Conservation (phyloP, 2,329 filamentous ascomycete species). For the Nothopassalora personata region DNA sequence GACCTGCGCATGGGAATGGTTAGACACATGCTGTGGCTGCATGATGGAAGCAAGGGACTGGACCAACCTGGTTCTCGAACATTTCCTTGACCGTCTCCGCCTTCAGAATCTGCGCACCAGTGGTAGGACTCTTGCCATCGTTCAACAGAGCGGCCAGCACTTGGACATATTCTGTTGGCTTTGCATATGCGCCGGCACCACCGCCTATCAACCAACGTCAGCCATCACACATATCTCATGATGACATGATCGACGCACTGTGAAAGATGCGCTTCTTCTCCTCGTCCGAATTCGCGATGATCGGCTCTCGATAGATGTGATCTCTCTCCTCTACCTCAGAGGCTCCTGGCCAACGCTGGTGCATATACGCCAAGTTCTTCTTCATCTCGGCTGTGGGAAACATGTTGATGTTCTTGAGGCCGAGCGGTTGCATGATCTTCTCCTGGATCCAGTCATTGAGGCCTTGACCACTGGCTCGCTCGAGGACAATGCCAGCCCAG, state of each 20-base stretch:
- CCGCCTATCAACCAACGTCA: conserved; percentile 31
- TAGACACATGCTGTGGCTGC: neutral
- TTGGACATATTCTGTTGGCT: conserved; percentile 57
- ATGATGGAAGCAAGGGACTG: conserved; percentile 28
- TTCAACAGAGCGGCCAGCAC: conserved; percentile 60
- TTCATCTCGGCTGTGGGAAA: conserved; percentile 53
- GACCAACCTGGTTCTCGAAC: conserved; percentile 45
- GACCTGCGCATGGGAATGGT: conserved; percentile 36
- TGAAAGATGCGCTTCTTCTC: conserved; percentile 44
- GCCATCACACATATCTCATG: neutral
- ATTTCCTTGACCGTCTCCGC: conserved; percentile 56
- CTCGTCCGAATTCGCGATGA: conserved; percentile 42
- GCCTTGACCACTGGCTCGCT: conserved; percentile 39
- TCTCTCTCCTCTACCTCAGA: conserved; percentile 37
- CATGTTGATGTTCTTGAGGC: conserved; percentile 51
- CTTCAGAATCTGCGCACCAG: conserved; percentile 50
- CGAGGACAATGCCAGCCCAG: conserved; percentile 47
- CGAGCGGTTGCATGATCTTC: conserved; percentile 44
- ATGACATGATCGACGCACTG: neutral
- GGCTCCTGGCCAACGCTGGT: conserved; percentile 43
- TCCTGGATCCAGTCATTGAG: conserved; percentile 45
- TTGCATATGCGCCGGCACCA: conserved; percentile 57
- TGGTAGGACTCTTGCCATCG: conserved; percentile 55
- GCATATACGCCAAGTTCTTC: conserved; percentile 52
- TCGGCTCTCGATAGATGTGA: conserved; percentile 47